phyloP scores from a whole-genome alignment of 2,329 filamentous ascomycete species.

The Penicillium carneum region DNA sequence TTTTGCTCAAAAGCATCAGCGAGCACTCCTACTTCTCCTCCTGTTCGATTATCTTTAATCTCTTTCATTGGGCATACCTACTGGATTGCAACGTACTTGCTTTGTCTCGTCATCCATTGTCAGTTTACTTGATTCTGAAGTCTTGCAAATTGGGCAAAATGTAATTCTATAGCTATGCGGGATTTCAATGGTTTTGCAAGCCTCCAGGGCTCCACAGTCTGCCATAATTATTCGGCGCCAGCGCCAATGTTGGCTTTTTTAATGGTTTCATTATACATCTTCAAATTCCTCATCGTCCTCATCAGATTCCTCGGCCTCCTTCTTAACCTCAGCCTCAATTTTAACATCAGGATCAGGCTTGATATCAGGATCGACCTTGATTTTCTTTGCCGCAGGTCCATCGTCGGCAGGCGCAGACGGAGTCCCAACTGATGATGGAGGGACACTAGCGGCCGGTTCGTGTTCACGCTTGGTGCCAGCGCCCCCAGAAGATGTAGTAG shows the following conservation, averaged over 20 bases:
- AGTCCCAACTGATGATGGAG: slow-evolving; percentile 48
- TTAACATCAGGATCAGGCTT: slow-evolving; percentile 23
- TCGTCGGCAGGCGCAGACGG: slow-evolving; percentile 50
- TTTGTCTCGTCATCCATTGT: not conserved
- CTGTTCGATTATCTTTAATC: not conserved
- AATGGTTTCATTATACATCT: slow-evolving; percentile 14
- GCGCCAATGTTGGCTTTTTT: slow-evolving; percentile 6
- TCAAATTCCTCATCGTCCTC: slow-evolving; percentile 18
- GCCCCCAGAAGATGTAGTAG: slow-evolving; percentile 31
- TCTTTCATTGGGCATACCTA: not conserved
- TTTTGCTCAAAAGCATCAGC: not conserved
- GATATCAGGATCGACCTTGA: slow-evolving; percentile 40
- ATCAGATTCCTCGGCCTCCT: slow-evolving; percentile 19
- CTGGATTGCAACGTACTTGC: not conserved
- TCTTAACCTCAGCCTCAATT: slow-evolving; percentile 24
- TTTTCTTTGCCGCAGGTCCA: slow-evolving; percentile 53
- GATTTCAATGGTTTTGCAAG: not conserved
- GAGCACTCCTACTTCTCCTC: not conserved
- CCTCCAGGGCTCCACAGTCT: not conserved
- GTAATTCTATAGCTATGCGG: not conserved
- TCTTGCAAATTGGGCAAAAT: not conserved
- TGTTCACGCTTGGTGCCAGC: slow-evolving; percentile 49
- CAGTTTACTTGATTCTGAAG: not conserved
- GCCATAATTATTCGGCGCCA: slow-evolving; percentile 17
- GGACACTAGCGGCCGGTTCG: slow-evolving; percentile 50